These are phyloP conservation scores for Ceratocystis albifundus DNA, from an alignment of 2,329 filamentous ascomycete species.

Conservation along the genomic window DNA sequence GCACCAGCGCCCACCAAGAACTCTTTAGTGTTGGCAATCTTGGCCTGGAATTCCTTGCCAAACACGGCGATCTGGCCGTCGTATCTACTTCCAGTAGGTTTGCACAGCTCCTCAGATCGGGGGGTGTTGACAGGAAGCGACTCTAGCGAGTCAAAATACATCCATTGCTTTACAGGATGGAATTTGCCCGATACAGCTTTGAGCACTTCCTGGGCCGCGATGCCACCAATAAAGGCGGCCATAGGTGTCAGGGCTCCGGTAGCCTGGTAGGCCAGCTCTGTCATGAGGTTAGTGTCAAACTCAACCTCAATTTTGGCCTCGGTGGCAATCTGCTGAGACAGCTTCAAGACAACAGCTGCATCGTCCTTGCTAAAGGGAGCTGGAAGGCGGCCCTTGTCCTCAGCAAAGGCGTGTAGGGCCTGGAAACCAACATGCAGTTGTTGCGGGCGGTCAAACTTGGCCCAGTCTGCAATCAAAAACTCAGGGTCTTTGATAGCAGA, in stretches of 20 bases:
- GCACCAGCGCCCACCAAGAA: slow-evolving; percentile 94
- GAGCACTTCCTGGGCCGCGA: slow-evolving; percentile 85
- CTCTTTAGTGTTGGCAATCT: slow-evolving; percentile 77
- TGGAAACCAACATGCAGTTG: slow-evolving; percentile 90
- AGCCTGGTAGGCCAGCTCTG: slow-evolving; percentile 89
- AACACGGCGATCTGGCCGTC: slow-evolving; percentile 97
- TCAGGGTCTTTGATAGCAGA: slow-evolving; percentile 76
- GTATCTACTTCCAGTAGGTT: slow-evolving; percentile 73
- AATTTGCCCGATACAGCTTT: slow-evolving; percentile 98
- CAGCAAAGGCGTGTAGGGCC: slow-evolving; percentile 75
- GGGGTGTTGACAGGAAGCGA: slow-evolving; percentile 66
- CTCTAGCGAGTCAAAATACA: slow-evolving; percentile 98
- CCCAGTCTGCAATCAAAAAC: slow-evolving; percentile 84
- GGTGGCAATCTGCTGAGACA: slow-evolving; percentile 61
- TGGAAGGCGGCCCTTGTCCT: slow-evolving; percentile 63
- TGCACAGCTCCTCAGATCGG: slow-evolving; percentile 78
- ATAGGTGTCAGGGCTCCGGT: slow-evolving; percentile 82
- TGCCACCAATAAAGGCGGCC: slow-evolving; percentile 88
- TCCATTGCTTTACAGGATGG: slow-evolving; percentile 84
- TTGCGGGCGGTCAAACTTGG: slow-evolving; percentile 89
- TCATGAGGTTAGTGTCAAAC: slow-evolving; percentile 82
- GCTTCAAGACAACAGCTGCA: slow-evolving; percentile 62
- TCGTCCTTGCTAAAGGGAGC: slow-evolving; percentile 75
- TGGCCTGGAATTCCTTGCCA: slow-evolving; percentile 84
- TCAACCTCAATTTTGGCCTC: slow-evolving; percentile 70